Evolutionary conservation across 306 rosid species (phyloP).

Genomic region (Myrica gale): DNA sequence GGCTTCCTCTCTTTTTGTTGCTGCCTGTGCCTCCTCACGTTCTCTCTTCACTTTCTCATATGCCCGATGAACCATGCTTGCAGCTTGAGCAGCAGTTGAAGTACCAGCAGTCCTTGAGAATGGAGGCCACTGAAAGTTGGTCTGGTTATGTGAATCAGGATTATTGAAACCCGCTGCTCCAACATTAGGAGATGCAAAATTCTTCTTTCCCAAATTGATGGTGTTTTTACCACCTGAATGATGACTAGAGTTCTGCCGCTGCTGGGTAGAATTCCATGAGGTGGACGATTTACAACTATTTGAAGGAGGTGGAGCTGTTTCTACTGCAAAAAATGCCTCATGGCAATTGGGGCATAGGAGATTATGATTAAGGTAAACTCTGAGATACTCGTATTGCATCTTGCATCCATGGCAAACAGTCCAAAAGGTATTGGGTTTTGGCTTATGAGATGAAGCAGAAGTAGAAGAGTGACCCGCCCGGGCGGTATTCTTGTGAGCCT

Average conservation of each 20-base stretch:
- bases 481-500: conserved; percentile 50
- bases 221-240: conserved; percentile 42
- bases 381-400: conserved; percentile 94
- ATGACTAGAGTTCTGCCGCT: conserved; percentile 37
- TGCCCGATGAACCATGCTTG: conserved; percentile 84
- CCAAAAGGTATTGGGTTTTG: conserved; percentile 78
- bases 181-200: conserved; percentile 36
- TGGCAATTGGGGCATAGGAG: conserved; percentile 93
- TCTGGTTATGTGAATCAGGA: conserved; percentile 34
- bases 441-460: conserved; percentile 46
- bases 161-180: conserved; percentile 42
- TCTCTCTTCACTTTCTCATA: conserved; percentile 88
- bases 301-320: conserved; percentile 77
- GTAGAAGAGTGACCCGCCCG: conserved; percentile 50
- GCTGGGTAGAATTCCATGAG: conserved; percentile 51
- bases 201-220: conserved; percentile 42
- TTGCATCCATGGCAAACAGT: conserved; percentile 81
- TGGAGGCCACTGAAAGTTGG: conserved; percentile 72
- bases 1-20: conserved; percentile 54
- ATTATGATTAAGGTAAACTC: conserved; percentile 82
- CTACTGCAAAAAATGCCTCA: conserved; percentile 72
- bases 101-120: conserved; percentile 63
- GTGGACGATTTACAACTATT: conserved; percentile 58
- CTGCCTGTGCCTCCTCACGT: conserved; percentile 90
- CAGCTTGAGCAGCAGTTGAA: conserved; percentile 81